Percentiles rank a stretch among this genome's conserved stretches.
phyloP scores from a whole-genome alignment of 148 eudicot genomes.

The Camellia granthamiana region DNA sequence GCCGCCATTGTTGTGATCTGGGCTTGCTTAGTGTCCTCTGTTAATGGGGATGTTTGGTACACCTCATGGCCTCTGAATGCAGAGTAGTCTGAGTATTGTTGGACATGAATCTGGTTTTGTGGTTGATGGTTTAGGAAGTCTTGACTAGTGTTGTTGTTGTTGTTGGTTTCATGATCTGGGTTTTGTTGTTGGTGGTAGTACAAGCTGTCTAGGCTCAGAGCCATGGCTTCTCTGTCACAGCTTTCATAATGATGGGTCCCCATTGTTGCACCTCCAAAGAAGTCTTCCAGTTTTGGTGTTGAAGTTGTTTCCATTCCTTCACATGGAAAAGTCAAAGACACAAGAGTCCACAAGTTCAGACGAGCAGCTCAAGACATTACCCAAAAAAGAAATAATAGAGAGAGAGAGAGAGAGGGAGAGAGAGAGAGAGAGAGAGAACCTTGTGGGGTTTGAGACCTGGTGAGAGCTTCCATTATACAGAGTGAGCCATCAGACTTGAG shows the following conservation, averaged over 20 bases:
- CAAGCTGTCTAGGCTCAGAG: slow-evolving; percentile 39
- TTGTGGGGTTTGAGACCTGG: slow-evolving; percentile 46
- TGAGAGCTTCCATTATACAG: slow-evolving; percentile 55
- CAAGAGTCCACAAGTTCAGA: background rate
- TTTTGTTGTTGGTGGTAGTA: slow-evolving; percentile 42
- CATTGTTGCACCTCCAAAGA: slow-evolving; percentile 61
- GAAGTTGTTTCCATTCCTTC: slow-evolving; percentile 44
- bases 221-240: slow-evolving; percentile 28
- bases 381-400: background rate
- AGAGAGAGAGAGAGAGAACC: slow-evolving; percentile 28
- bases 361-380: background rate
- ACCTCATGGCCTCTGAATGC: slow-evolving; percentile 29
- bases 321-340: background rate
- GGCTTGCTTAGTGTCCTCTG: slow-evolving; percentile 7
- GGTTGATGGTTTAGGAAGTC: slow-evolving; percentile 15
- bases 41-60: slow-evolving; percentile 23
- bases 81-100: slow-evolving; percentile 29
- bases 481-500: slow-evolving; percentile 90
- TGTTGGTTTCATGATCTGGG: slow-evolving; percentile 6
- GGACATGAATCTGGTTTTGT: slow-evolving; percentile 28
- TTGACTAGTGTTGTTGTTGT: slow-evolving; percentile 8
- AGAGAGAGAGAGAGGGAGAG: background rate
- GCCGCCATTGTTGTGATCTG: slow-evolving; percentile 23
- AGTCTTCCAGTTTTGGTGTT: slow-evolving; percentile 68
- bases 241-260: slow-evolving; percentile 42